Evolutionary conservation across 2,329 filamentous ascomycete species (phyloP).

Genomic region (Talaromyces sp.): DNA sequence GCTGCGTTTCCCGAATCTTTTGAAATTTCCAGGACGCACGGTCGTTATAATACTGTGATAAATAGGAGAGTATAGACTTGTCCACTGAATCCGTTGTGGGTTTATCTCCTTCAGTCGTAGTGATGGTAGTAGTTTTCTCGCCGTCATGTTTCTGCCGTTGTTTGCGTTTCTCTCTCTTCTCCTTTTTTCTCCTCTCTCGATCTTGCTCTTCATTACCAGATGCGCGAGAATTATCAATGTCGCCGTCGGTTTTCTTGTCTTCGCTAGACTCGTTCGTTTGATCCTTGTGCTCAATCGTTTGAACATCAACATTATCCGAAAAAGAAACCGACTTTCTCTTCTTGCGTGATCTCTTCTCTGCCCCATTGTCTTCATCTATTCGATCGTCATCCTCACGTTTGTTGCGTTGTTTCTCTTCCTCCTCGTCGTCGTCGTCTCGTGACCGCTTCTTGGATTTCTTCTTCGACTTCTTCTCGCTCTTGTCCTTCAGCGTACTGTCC

Average conservation of each 20-base stretch:
- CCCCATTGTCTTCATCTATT: conserved; percentile 1
- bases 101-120: not conserved
- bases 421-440: conserved; percentile 7
- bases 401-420: conserved; percentile 20
- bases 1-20: conserved; percentile 80
- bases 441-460: conserved; percentile 20
- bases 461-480: conserved; percentile 14
- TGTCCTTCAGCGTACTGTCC: conserved; percentile 11
- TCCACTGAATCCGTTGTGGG: conserved; percentile 20
- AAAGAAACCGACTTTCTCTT: conserved; percentile 58
- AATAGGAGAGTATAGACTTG: conserved; percentile 65
- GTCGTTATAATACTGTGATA: conserved; percentile 67
- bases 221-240: conserved; percentile 10
- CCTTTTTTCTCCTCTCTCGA: conserved; percentile 20
- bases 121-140: not conserved
- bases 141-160: conserved; percentile 5
- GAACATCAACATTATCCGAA: conserved; percentile 53
- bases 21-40: conserved; percentile 87
- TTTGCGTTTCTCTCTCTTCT: conserved; percentile 21
- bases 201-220: conserved; percentile 25
- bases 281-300: conserved; percentile 18
- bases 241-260: not conserved
- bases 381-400: not conserved
- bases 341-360: not conserved
- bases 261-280: conserved; percentile 10